Evolutionary conservation across 768 basidiomycete species (phyloP), one percentile per base, ranked within the genome.

Genomic region (Rhizopogon salebrosus): DNA sequence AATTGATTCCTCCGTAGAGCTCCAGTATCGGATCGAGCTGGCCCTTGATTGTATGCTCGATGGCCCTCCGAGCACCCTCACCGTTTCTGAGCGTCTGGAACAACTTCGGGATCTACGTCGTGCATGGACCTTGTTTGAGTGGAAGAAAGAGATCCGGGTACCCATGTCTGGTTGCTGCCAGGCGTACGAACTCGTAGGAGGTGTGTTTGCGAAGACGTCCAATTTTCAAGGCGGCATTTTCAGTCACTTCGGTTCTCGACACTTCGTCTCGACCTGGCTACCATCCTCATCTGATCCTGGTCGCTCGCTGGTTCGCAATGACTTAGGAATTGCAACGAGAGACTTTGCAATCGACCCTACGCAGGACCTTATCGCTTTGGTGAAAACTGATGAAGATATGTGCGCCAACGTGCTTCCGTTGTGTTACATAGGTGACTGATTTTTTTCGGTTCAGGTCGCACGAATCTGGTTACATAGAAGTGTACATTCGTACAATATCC

Each of bases 321-420:
- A 79, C 26, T 39, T 83, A 0, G 73, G 71, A 1, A 41, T 80
- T 7, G 53, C 63, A 8, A 70, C 74, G 36, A 70, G 78, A 40
- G 84, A 85, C 59, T 82, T 85, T 54, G 82, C 80, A 0, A 77
- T 85, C n/a, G 84, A 85, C 57, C 82, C 84, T 1, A 75, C 79
- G 4, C 84, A 85, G 62, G 82, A 85, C 56, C 59, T 85, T 41
- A 67, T 84, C 35, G 72, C 77, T 7, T 61, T 80, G 14, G 63
- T 81, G 14, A 62, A 61, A 48, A 60, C 61, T 23, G 62, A 62
- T 26, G 61, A 55, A 3, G 53, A 34, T 6, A 26, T 59, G 64
- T 68, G 14, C 35, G 61, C 59, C 2, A 14, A 16, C 18, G 5
- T 48, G 0, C 23, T 22, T 27, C 34, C 20, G 24, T 3, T 10